Conservation (phyloP, 768 basidiomycete genomes). For the Tulasnella sp. region DNA sequence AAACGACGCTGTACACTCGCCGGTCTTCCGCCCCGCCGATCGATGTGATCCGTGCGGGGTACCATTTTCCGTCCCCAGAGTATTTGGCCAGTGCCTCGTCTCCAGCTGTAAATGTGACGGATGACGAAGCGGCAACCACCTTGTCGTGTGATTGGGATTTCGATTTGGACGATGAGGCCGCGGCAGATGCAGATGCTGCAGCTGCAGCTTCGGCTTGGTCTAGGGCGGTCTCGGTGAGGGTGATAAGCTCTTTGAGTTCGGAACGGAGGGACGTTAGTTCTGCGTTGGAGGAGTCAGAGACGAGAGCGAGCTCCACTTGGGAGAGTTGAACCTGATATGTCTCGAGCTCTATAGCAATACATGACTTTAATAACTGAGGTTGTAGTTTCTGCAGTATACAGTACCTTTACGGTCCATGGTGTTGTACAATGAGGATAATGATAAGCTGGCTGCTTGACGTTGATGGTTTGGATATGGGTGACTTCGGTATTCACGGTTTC, state of each 20-base stretch:
- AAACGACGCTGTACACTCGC: constrained; percentile 78
- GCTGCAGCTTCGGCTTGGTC: constrained; percentile 45
- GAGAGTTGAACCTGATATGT: constrained; percentile 82
- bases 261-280: constrained; percentile 63
- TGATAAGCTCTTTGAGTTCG: constrained; percentile 74
- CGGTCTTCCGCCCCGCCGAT: constrained; percentile 74
- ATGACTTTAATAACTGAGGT: background rate
- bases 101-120: constrained; percentile 50
- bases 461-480: too few relatives aligned
- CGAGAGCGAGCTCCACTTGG: constrained; percentile 75
- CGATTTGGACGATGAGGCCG: constrained; percentile 49
- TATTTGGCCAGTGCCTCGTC: constrained; percentile 82
- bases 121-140: constrained; percentile 20
- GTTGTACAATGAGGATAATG: too few relatives aligned
- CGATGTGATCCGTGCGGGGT: constrained; percentile 78
- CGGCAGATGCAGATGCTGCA: constrained; percentile 25
- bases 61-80: constrained; percentile 73
- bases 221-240: constrained; percentile 61
- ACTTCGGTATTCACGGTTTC: too few relatives aligned
- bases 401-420: constrained; percentile 13
- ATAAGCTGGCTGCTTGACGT: too few relatives aligned
- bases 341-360: constrained; percentile 50
- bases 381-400: too few relatives aligned
- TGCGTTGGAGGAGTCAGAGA: constrained; percentile 58
- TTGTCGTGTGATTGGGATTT: constrained; percentile 36